Percentiles rank a stretch among this genome's conserved stretches.
phyloP scores from a whole-genome alignment of 306 rosid species.

The Prosopis cineraria region DNA sequence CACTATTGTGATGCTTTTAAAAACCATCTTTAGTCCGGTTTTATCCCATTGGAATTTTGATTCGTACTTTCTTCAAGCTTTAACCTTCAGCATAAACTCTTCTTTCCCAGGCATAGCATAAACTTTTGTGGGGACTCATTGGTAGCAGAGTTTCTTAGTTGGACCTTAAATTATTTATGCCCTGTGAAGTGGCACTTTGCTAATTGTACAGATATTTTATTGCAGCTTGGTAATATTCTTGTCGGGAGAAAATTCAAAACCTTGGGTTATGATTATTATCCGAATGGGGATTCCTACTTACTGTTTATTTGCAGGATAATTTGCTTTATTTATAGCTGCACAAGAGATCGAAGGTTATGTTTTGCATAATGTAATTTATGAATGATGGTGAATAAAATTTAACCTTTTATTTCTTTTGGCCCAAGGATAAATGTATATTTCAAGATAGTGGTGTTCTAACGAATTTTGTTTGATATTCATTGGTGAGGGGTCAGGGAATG shows the following conservation, averaged over 20 bases:
- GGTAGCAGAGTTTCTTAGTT: not conserved
- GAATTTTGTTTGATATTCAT: no score
- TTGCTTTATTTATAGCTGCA: not conserved
- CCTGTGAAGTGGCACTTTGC: not conserved
- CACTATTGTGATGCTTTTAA: not conserved
- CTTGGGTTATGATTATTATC: not conserved
- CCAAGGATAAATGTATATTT: not conserved
- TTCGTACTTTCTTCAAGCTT: not conserved
- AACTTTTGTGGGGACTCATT: not conserved
- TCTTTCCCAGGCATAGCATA: not conserved
- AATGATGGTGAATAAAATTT: not conserved
- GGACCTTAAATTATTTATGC: not conserved
- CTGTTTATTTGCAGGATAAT: not conserved
- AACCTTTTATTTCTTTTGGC: not conserved
- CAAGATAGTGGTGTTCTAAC: not conserved
- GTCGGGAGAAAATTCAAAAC: not conserved
- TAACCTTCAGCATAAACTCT: not conserved
- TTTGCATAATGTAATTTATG: not conserved
- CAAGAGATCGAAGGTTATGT: not conserved
- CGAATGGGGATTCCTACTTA: not conserved
- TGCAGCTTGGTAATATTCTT: not conserved
- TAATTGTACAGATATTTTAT: not conserved
- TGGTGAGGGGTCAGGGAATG: not conserved
- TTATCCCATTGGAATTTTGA: not conserved
- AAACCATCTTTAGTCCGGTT: not conserved